Percentiles rank a stretch among this genome's conserved stretches.
These are phyloP conservation scores for Medicago arabica DNA, from an alignment of 306 rosid species.

Conservation along the genomic window DNA sequence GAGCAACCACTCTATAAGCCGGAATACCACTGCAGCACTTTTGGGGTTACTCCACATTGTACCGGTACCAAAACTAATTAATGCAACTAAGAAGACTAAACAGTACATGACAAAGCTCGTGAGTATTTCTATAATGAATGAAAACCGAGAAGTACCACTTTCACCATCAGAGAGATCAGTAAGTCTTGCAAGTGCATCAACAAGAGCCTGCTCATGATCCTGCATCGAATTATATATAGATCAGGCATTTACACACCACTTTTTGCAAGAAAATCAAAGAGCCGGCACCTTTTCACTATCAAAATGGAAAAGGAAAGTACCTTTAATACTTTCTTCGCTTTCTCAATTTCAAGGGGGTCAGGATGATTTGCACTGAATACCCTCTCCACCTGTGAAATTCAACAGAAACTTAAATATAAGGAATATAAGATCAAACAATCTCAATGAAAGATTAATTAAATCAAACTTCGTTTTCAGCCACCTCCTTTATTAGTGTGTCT, in stretches of 20 bases:
- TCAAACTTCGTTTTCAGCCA: conserved; percentile 39
- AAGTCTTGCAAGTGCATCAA: conserved; percentile 84
- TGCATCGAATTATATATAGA: conserved; percentile 44
- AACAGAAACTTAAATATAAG: conserved; percentile 24
- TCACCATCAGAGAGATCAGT: conserved; percentile 82
- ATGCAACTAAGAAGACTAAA: conserved; percentile 21
- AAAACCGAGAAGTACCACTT: conserved; percentile 65
- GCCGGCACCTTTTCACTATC: conserved; percentile 4
- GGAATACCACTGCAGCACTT: neutral
- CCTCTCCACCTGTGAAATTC: conserved; percentile 76
- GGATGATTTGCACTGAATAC: conserved; percentile 88
- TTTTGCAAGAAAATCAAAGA: conserved; percentile 17
- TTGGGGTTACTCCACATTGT: neutral
- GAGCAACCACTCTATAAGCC: neutral
- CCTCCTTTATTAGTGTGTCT: conserved; percentile 87
- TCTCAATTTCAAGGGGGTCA: conserved; percentile 84
- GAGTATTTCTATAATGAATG: conserved; percentile 8
- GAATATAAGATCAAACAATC: conserved; percentile 14
- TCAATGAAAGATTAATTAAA: conserved; percentile 5
- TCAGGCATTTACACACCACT: conserved; percentile 14
- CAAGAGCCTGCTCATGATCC: conserved; percentile 94
- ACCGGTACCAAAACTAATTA: neutral
- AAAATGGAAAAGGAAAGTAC: conserved; percentile 43
- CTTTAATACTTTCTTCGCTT: conserved; percentile 88
- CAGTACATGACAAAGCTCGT: conserved; percentile 21